These are phyloP conservation scores for Pleurotus tuber-regium DNA, from an alignment of 768 basidiomycete species.

Conservation along the genomic window DNA sequence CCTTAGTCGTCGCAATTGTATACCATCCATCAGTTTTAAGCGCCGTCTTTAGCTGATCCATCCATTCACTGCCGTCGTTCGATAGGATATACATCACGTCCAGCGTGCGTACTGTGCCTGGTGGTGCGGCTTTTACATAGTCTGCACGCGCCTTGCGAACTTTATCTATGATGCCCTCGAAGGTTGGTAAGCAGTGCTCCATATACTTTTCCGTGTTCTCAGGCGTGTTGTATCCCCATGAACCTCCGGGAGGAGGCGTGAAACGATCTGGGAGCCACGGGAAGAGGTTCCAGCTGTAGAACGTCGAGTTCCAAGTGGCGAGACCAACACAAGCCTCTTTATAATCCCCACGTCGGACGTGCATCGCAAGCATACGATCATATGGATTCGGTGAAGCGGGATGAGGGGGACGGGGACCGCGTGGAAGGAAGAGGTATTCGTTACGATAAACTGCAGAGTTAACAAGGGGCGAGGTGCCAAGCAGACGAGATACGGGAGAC, in stretches of 20 bases:
- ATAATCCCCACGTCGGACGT: constrained; percentile 39
- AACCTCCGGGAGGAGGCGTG: constrained; percentile 32
- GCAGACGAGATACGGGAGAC: constrained; percentile 30
- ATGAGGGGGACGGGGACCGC: constrained; percentile 23
- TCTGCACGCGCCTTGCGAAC: constrained; percentile 38
- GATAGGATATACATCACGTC: constrained; percentile 49
- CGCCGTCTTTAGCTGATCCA: constrained; percentile 35
- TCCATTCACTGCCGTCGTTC: constrained; percentile 46
- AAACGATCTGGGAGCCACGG: constrained; percentile 32
- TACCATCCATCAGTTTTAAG: constrained; percentile 42
- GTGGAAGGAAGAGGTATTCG: constrained; percentile 31
- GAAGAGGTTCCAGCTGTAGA: constrained; percentile 36
- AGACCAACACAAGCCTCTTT: constrained; percentile 29
- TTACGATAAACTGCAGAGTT: constrained; percentile 32
- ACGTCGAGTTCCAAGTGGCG: constrained; percentile 29
- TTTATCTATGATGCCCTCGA: constrained; percentile 37
- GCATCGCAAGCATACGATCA: constrained; percentile 36
- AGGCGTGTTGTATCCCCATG: constrained; percentile 32
- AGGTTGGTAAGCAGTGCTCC: constrained; percentile 43
- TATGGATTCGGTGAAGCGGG: constrained; percentile 30
- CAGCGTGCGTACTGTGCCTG: constrained; percentile 24
- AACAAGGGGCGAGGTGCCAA: constrained; percentile 34
- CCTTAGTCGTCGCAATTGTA: constrained; percentile 41
- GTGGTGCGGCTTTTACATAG: constrained; percentile 26
- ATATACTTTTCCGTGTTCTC: constrained; percentile 38